Evolutionary conservation across 768 basidiomycete species (phyloP).

Genomic region (Panaeolus cyanescens): DNA sequence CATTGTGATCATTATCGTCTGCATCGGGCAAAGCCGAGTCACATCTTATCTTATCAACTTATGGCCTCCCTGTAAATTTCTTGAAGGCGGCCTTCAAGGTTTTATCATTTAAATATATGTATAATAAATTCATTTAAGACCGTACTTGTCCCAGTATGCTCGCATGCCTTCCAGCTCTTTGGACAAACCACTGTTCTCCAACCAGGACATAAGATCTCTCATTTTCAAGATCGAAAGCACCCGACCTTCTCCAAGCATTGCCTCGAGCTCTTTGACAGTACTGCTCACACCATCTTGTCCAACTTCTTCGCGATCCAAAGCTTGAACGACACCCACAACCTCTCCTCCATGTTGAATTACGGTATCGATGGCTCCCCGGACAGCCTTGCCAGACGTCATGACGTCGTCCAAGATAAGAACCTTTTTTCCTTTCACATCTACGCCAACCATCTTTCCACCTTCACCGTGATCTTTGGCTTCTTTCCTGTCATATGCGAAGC

Average conservation of each 20-base stretch:
- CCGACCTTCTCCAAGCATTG: slow-evolving; percentile 65
- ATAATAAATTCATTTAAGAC: slow-evolving; percentile 46
- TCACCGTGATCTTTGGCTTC: slow-evolving; percentile 97
- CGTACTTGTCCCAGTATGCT: slow-evolving; percentile 75
- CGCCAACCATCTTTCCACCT: slow-evolving; percentile 89
- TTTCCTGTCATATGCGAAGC: slow-evolving; percentile 92
- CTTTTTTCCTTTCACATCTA: slow-evolving; percentile 73
- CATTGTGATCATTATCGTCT: slow-evolving; percentile 20
- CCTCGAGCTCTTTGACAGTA: slow-evolving; percentile 83
- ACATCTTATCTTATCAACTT: slow-evolving; percentile 21
- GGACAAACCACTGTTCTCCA: slow-evolving; percentile 66
- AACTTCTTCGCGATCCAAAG: slow-evolving; percentile 86
- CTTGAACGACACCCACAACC: slow-evolving; percentile 86
- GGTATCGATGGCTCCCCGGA: slow-evolving; percentile 78
- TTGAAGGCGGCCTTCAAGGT: background rate
- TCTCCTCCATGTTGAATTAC: slow-evolving; percentile 71
- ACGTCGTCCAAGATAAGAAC: slow-evolving; percentile 96
- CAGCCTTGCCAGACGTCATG: slow-evolving; percentile 90
- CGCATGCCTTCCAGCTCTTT: slow-evolving; percentile 73
- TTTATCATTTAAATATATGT: background rate
- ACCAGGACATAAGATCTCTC: slow-evolving; percentile 82
- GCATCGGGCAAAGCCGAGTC: slow-evolving; percentile 15
- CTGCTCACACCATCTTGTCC: slow-evolving; percentile 68
- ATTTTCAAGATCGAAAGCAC: slow-evolving; percentile 84
- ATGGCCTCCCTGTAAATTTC: too few species aligned